These are phyloP conservation scores for Naegleria fowleri DNA, from an alignment of 208 protist species.

Conservation along the genomic window DNA sequence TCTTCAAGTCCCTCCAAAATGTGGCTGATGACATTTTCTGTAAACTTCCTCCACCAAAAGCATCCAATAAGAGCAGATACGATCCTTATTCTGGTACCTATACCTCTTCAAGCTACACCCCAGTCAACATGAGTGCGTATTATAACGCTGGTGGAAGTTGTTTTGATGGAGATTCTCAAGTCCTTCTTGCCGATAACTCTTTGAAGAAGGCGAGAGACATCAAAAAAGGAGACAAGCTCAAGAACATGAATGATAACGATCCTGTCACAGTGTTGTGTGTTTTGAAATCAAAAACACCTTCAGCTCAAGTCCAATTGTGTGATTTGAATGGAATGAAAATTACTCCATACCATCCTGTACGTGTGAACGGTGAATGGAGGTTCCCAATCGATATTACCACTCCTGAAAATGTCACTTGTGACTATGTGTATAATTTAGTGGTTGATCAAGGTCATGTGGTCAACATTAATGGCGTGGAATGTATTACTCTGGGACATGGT, in stretches of 20 bases:
- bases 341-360: constrained; percentile 53
- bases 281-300: constrained; percentile 32
- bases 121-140: constrained; percentile 35
- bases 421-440: constrained; percentile 46
- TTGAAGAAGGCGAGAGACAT: constrained; percentile 31
- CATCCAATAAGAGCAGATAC: constrained; percentile 4
- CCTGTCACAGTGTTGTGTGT: constrained; percentile 42
- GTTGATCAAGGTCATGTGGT: constrained; percentile 35
- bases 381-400: constrained; percentile 37
- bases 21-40: constrained; percentile 51
- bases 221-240: constrained; percentile 30
- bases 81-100: not conserved
- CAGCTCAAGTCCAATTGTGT: constrained; percentile 26
- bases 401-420: not conserved
- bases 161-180: constrained; percentile 41
- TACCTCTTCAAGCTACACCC: not conserved
- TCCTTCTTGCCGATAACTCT: constrained; percentile 35
- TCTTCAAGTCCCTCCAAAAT: constrained; percentile 47
- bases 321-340: constrained; percentile 41
- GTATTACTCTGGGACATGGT: constrained; percentile 37
- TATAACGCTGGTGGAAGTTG: constrained; percentile 37
- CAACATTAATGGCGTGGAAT: constrained; percentile 34
- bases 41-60: constrained; percentile 48
- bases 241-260: not conserved
- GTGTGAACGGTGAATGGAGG: constrained; percentile 30